Base-by-base conservation (phyloP, 306 rosid genomes). In the Trifolium dubium region DNA sequence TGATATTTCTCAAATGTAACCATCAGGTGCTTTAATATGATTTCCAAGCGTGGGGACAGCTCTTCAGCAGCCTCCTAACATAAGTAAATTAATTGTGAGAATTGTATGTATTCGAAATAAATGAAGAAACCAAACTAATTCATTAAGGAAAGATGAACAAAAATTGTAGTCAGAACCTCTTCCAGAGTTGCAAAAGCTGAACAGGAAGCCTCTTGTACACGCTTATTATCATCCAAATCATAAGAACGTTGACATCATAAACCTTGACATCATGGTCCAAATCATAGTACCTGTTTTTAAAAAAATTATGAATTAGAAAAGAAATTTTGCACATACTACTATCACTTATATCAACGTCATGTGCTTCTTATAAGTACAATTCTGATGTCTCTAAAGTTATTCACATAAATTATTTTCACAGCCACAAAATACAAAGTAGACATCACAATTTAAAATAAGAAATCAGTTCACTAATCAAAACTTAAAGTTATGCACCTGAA, bases 141-240 rank as follows among this genome's bases (percentile, higher is more conserved):
- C 18, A 41, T 40, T 15, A 43, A 70, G 67, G 74, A 50, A 37
- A 80, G 73, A n/a, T 17, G 34, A 78, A 85, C 59, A 60, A 83
- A n/a, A 69, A 75, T 68, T 76, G 66, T 74, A 75, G 83, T 51
- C 79, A 73, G 82, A 80, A 92, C 99, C 99, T 95, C 99, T 89
- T 95, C 99, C 63, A 95, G 88, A 3, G 98, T 95, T 14, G 99
- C 99, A 81, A 95, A 95, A 77, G 99, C 99, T 69, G 99, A 95
- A 87, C 99, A 95, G 71, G 99, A 98, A 17, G 99, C 99, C 84
- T 95, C 99, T 81, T 95, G 99, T 34, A 95, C 99, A 74, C 98
- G 94, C 86, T 95, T 95, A 89, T 95, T 95, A 64, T 86, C 84
- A 83, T 95, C 99, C 85, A 95, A 84, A 87, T 97, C 89, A 89